Evolutionary conservation across 805 yeast genomes (phyloP), one percentile per base, ranked within the genome.

Genomic region (Priceomyces medius): DNA sequence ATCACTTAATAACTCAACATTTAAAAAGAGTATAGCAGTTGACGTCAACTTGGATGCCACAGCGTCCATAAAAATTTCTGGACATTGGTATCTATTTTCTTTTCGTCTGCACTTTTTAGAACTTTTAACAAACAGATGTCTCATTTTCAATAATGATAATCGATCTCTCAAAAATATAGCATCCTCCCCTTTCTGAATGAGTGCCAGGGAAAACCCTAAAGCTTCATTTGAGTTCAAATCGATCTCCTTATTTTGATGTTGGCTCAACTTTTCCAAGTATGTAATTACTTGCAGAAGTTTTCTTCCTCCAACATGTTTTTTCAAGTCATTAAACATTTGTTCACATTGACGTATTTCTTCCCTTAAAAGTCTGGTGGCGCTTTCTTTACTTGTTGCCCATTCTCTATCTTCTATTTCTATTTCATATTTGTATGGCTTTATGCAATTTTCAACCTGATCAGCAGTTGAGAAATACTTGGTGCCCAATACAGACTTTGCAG

Each of bases 361-460:
- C 54, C 81, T 83, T 42, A 93, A 61, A 42, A 93, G 62, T 17
- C 66, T 68, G 9, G 80, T 76, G 0, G 97, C 77, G 56, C 86
- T 95, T 23, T 86, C 95, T 45, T 87, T 79, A 28, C 96, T 83
- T 6, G 76, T 58, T 21, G 70, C 66, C 99, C 99, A 93, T 61
- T 93, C 99, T 29, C 97, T 74, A 52, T 90, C 96, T 58, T 93
- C 98, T 37, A 93, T 79, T 56, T 93, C 99, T 45, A 93, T 90
- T 57, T 93, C 99, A 61, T 91, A 93, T 66, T 93, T 93, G 69
- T 85, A 93, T 2, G 99, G 99, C 61, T 93, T 93, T 55, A 93
- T 91, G 66, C 98, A 90, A 63, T 95, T 93, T 56, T 93, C 99
- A 5, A 93, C 98, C 61, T 93, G 99, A 61, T 95, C 99, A 0